Conservation (phyloP, 257 asterid species). For the Lavandula angustifolia region DNA sequence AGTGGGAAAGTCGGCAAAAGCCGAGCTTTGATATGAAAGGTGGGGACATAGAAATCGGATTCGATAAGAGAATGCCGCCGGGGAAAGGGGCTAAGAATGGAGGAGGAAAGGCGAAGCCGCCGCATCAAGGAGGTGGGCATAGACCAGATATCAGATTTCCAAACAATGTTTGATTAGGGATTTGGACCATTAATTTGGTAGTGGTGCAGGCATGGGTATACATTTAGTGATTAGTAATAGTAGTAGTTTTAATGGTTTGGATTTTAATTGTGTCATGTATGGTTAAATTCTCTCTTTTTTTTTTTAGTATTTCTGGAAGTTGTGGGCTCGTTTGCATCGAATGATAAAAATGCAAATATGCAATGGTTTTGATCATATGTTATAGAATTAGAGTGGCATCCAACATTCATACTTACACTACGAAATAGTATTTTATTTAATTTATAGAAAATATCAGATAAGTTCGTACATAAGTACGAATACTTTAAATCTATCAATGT, state of each 20-base stretch:
- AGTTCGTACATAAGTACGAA: no score
- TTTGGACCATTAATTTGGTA: not conserved
- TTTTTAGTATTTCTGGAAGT: constrained; percentile 12
- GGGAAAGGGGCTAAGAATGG: constrained; percentile 15
- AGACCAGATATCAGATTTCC: constrained; percentile 56
- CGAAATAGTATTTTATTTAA: no score
- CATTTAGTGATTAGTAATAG: constrained; percentile 13
- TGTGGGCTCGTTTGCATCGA: constrained; percentile 13
- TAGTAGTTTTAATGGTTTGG: constrained; percentile 10
- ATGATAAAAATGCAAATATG: constrained; percentile 2
- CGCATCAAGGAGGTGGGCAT: constrained; percentile 39
- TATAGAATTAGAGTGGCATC: no score
- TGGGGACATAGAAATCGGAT: constrained; percentile 81
- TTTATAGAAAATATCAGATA: no score
- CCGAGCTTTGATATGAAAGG: constrained; percentile 44
- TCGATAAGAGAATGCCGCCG: constrained; percentile 30
- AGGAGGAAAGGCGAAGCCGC: constrained; percentile 36
- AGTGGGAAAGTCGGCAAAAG: constrained; percentile 47
- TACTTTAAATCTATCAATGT: no score
- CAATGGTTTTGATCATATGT: not conserved
- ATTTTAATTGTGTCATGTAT: constrained; percentile 21
- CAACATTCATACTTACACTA: no score
- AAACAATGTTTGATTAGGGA: constrained; percentile 36
- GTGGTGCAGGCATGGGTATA: constrained; percentile 27
- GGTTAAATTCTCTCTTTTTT: constrained; percentile 9